These are phyloP conservation scores for Hymenoscyphus scutula DNA, from an alignment of 2,329 filamentous ascomycete genomes.

Conservation along the genomic window DNA sequence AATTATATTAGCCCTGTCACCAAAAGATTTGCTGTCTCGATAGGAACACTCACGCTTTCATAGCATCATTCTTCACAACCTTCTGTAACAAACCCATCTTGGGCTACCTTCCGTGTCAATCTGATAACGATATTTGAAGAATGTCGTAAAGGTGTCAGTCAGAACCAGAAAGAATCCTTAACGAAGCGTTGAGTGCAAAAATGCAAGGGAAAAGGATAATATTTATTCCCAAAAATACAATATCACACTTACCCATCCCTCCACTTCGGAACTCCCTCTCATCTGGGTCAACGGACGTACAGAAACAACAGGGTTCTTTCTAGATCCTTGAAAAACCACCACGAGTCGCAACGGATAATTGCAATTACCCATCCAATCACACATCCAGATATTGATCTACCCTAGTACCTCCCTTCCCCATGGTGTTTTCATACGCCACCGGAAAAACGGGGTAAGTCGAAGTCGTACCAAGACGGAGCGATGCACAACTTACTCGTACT, in stretches of 20 bases:
- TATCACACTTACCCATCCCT: background rate
- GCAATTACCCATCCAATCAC: constrained; percentile 5
- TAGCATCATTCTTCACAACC: constrained; percentile 60
- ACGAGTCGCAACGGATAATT: background rate
- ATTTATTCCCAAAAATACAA: background rate
- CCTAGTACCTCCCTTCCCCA: background rate
- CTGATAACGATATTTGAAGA: background rate
- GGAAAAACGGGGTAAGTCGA: constrained; percentile 2
- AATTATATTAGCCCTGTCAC: background rate
- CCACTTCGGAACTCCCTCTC: background rate
- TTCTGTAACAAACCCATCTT: constrained; percentile 33
- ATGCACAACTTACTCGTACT: background rate
- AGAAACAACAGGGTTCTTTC: background rate
- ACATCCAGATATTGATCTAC: background rate
- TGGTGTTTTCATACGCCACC: background rate
- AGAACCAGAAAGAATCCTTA: background rate
- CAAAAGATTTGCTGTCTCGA: background rate
- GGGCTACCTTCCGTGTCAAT: background rate
- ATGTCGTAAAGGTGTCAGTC: background rate
- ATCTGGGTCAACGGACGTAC: background rate
- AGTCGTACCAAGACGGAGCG: constrained; percentile 7
- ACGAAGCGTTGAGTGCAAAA: background rate
- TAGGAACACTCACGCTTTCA: constrained; percentile 47
- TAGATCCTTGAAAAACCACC: background rate
- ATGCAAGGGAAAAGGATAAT: background rate